Conservation (phyloP, 495 filamentous ascomycete genomes). For the Hypoxylon lienhwacheense region DNA sequence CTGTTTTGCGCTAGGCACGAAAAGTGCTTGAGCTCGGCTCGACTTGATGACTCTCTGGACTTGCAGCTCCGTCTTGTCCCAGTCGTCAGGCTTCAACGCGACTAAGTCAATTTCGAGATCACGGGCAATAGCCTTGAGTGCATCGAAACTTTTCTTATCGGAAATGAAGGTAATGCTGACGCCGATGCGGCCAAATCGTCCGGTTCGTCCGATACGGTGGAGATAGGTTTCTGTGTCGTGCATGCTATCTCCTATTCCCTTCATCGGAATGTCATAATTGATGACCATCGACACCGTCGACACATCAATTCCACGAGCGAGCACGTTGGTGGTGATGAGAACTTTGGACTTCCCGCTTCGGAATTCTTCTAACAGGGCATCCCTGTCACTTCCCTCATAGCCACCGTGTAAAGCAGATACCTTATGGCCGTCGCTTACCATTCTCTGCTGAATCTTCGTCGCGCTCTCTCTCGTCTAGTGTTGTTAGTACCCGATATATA, state of each 20-base stretch:
- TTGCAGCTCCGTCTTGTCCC: slow-evolving; percentile 80
- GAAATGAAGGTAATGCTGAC: slow-evolving; percentile 91
- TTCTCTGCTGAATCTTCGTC: slow-evolving; percentile 75
- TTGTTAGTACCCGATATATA: slow-evolving; percentile 30
- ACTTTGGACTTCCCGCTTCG: slow-evolving; percentile 85
- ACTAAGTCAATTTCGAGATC: slow-evolving; percentile 63
- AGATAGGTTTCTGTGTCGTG: slow-evolving; percentile 94
- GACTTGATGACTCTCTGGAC: slow-evolving; percentile 85
- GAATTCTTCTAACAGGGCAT: slow-evolving; percentile 85
- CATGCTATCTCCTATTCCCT: slow-evolving; percentile 49
- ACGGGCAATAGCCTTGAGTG: slow-evolving; percentile 72
- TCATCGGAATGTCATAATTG: slow-evolving; percentile 83
- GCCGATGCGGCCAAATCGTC: slow-evolving; percentile 95
- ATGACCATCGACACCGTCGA: slow-evolving; percentile 96
- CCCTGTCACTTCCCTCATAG: slow-evolving; percentile 79
- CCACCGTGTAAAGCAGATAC: slow-evolving; percentile 86
- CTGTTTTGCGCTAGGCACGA: slow-evolving; percentile 46
- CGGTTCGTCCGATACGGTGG: slow-evolving; percentile 96
- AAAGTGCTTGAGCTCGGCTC: slow-evolving; percentile 66
- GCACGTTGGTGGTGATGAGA: slow-evolving; percentile 97
- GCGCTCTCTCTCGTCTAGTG: slow-evolving; percentile 77
- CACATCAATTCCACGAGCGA: slow-evolving; percentile 96
- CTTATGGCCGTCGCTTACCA: slow-evolving; percentile 85
- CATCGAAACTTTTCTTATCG: slow-evolving; percentile 71
- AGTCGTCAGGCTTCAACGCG: slow-evolving; percentile 63